Conservation (phyloP, 73 alveolate species). For the Diophrys appendiculata region DNA sequence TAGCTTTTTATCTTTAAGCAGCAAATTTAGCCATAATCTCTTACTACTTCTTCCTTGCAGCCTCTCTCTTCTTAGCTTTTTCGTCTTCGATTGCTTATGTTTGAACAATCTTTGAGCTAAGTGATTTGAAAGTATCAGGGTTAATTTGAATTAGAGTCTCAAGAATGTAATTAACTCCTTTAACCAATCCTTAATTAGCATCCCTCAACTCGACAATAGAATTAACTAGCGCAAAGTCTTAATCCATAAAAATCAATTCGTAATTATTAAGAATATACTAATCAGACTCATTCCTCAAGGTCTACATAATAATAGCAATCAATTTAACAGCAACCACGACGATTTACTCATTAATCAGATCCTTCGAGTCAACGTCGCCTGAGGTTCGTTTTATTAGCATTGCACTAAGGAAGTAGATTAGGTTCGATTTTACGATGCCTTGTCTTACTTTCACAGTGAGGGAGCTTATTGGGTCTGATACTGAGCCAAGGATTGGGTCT, state of each 20-base stretch:
- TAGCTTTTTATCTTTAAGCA: neutral
- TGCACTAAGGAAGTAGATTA: too few relatives aligned
- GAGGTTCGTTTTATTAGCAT: too few relatives aligned
- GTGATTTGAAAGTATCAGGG: neutral
- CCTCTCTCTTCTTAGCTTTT: conserved; percentile 1
- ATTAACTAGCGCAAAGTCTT: conserved; percentile 1
- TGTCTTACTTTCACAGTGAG: too few relatives aligned
- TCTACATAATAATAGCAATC: too few relatives aligned
- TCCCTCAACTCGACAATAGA: neutral
- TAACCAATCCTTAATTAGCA: neutral
- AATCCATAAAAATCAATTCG: neutral
- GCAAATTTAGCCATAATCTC: neutral
- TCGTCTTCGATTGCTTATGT: neutral
- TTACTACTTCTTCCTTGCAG: neutral
- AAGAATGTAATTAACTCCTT: neutral
- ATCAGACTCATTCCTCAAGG: too few relatives aligned
- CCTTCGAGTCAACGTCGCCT: too few relatives aligned
- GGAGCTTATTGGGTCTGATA: too few relatives aligned
- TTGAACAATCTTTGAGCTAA: neutral
- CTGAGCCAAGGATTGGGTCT: too few relatives aligned
- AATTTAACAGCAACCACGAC: too few relatives aligned
- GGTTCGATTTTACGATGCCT: too few relatives aligned
- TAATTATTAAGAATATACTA: too few relatives aligned
- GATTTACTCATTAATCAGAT: too few relatives aligned
- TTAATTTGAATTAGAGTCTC: neutral